Conservation (phyloP, 768 basidiomycete genomes). For the Mrakia hoshinonis region DNA sequence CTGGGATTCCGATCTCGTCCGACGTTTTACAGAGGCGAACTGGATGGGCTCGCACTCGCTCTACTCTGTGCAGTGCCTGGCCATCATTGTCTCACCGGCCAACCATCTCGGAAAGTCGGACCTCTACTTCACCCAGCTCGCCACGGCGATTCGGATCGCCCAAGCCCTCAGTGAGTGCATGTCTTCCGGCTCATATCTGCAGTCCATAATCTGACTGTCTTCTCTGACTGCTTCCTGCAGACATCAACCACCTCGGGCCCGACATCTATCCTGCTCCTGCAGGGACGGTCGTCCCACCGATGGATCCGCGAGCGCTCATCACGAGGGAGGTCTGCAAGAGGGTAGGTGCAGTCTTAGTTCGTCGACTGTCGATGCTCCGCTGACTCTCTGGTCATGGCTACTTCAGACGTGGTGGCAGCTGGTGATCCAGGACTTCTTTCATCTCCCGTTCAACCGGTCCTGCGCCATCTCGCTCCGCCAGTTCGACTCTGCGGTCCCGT, state of each 20-base stretch:
- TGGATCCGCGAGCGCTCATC: slow-evolving; percentile 24
- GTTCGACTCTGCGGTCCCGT: slow-evolving; percentile 23
- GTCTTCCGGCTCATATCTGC: no score
- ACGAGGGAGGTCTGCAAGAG: slow-evolving; percentile 31
- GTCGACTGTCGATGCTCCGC: not conserved
- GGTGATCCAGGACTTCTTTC: slow-evolving; percentile 33
- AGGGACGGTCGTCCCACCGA: not conserved
- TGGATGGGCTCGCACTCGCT: slow-evolving; percentile 24
- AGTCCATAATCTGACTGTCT: no score
- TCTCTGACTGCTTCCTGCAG: no score
- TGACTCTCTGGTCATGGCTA: not conserved
- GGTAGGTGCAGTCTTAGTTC: not conserved
- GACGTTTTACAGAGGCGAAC: not conserved
- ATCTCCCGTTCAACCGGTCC: slow-evolving; percentile 31
- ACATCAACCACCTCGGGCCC: slow-evolving; percentile 31
- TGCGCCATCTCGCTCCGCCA: slow-evolving; percentile 20
- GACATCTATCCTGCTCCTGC: slow-evolving; percentile 22
- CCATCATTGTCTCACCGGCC: slow-evolving; percentile 29
- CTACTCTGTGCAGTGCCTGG: slow-evolving; percentile 32
- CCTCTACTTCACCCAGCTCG: slow-evolving; percentile 30
- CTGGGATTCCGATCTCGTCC: not conserved
- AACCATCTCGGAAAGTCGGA: slow-evolving; percentile 33
- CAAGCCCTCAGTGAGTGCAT: not conserved
- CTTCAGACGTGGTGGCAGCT: slow-evolving; percentile 29
- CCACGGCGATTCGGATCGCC: not conserved